phyloP scores from a whole-genome alignment of 352 stramenopile genomes.

The Salisapilia sapeloensis region DNA sequence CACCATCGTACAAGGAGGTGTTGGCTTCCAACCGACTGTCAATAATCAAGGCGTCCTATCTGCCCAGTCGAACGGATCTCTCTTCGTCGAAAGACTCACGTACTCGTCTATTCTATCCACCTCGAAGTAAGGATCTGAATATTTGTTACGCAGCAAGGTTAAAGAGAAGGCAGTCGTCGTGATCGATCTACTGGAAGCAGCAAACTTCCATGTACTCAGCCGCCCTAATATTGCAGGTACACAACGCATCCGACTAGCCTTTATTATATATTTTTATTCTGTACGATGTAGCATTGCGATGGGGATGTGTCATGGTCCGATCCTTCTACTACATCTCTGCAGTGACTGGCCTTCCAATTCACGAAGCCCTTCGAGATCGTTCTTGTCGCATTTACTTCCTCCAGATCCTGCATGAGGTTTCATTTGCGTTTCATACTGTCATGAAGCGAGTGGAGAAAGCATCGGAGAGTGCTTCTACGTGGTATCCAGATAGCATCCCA shows the following conservation, averaged over 20 bases:
- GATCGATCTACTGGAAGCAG: constrained; percentile 54
- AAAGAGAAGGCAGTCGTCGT: constrained; percentile 50
- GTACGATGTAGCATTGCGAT: constrained; percentile 38
- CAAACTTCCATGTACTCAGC: constrained; percentile 55
- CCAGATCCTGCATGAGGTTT: constrained; percentile 50
- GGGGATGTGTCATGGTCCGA: constrained; percentile 58
- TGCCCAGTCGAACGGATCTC: constrained; percentile 46
- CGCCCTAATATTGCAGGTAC: constrained; percentile 56
- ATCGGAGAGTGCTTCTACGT: constrained; percentile 5
- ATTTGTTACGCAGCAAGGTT: constrained; percentile 21
- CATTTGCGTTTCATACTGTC: constrained; percentile 29
- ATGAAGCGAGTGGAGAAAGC: constrained; percentile 7
- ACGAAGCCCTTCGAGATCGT: constrained; percentile 38
- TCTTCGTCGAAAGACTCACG: constrained; percentile 64
- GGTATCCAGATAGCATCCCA: constrained; percentile 33
- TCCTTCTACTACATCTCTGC: constrained; percentile 72
- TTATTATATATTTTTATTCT: constrained; percentile 2
- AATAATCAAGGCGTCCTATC: constrained; percentile 24
- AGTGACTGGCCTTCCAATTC: constrained; percentile 28
- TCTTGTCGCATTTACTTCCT: constrained; percentile 50
- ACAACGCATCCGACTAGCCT: neutral
- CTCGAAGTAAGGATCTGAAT: constrained; percentile 2
- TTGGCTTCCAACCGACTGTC: constrained; percentile 48
- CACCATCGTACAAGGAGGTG: constrained; percentile 48
- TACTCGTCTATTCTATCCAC: constrained; percentile 11